Evolutionary conservation across 164 flowering plant species (phyloP), one percentile per base, ranked within the genome.

Genomic region (Santalum album): DNA sequence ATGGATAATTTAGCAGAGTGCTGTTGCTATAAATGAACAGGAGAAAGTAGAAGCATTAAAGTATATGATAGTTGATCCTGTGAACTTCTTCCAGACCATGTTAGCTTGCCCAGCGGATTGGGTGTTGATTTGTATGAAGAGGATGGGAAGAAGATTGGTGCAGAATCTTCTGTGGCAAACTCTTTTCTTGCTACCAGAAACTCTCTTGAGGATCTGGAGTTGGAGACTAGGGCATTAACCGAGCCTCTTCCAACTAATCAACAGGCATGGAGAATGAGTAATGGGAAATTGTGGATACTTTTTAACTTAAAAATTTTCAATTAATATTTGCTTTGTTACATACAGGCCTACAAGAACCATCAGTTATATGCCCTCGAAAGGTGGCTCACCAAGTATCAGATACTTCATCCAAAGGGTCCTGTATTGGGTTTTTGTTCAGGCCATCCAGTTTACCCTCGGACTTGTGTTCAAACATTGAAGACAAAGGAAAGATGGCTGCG

Each of bases 221-320:
- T 92, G 62, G 87, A 80, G 66, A 89, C 94, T 44, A 78, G 83
- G 68, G 96, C 95, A 29, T 71, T 92, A 55, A 86, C 94, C 39
- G 98, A 92, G 66, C 96, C 98, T 54, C 96, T 92, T 74, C 98
- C 98, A 22, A 84, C 91, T 26, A 89, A 83, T 71, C 98, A 92
- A 66, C 98, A 81, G 89, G 98, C 81, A 56, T 53, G 34, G 21
- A 42, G 36, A 36, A 36, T 16, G n/a, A n/a, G n/a, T 54, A 34
- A 24, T 15, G 12, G 14, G 15, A 20, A 23, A 49, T 32, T 50
- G 9, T 27, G 29, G 14, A 38, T 38, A 9, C 12, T 43, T 3
- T 5, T n/a, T 46, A n/a, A 23, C 25, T 46, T 46, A 19, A 20
- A 6, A n/a, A 46, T 46, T n/a, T 23, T 1, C n/a, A 15, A 7